Conservation (phyloP, 257 asterid species). For the Capsicum pubescens region DNA sequence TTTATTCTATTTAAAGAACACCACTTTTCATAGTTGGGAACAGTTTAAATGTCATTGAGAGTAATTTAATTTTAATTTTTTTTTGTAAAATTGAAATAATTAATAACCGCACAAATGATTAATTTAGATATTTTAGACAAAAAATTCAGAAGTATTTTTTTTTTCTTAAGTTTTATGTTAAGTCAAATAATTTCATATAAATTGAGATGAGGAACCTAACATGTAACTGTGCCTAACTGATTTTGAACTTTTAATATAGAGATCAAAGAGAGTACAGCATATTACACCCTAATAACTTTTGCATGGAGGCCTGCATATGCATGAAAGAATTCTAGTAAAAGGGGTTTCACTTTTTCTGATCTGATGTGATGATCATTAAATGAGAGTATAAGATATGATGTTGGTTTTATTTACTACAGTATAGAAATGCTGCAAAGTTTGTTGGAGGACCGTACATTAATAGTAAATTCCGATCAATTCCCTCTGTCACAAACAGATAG, state of each 20-base stretch:
- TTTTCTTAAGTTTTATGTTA: too few species aligned
- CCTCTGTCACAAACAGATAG: not conserved
- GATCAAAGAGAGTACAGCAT: not conserved
- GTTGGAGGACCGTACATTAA: slow-evolving; percentile 20
- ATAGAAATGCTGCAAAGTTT: not conserved
- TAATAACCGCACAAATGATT: too few species aligned
- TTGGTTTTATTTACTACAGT: slow-evolving; percentile 16
- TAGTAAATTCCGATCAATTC: slow-evolving; percentile 22
- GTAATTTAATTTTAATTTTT: too few species aligned
- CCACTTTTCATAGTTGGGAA: too few species aligned
- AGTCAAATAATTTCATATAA: too few species aligned
- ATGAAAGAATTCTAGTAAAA: not conserved
- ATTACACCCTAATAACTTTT: not conserved
- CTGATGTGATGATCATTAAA: slow-evolving; percentile 22
- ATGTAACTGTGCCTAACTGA: not conserved
- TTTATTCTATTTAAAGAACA: too few species aligned
- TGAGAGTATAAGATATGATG: slow-evolving; percentile 14
- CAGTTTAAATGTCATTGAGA: too few species aligned
- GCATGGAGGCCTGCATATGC: not conserved
- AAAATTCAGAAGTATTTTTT: too few species aligned
- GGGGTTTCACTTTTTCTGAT: not conserved
- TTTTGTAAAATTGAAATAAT: too few species aligned
- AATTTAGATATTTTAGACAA: too few species aligned
- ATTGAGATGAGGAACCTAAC: too few species aligned
- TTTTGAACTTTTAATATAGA: not conserved